Percentiles rank a stretch among this genome's conserved stretches.
Conservation (phyloP, 1,284 basidiomycete genomes). For the Ceratobasidium sp. region DNA sequence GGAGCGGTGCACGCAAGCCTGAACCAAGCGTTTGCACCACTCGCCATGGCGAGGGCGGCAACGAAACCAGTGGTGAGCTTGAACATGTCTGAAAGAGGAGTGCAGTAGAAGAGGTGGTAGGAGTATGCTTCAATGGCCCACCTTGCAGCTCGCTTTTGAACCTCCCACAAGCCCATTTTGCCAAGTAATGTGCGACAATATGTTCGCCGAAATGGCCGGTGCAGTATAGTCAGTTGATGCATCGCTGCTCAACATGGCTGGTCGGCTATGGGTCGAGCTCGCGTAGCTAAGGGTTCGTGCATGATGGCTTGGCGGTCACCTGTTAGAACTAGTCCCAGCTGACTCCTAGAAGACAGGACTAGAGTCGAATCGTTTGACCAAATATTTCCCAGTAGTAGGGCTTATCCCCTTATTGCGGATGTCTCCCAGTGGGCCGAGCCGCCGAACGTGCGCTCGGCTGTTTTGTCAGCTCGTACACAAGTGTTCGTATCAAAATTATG, state of each 20-base stretch:
- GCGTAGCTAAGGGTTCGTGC: too few species aligned
- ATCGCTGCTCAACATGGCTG: conserved; percentile 6
- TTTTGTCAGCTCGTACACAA: not conserved
- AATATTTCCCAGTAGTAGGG: too few species aligned
- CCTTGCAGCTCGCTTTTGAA: not conserved
- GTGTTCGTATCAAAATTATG: not conserved
- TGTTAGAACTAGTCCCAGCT: not conserved
- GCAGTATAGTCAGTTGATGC: too few species aligned
- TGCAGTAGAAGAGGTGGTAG: not conserved
- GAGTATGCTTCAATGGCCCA: not conserved
- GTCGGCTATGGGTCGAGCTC: not conserved
- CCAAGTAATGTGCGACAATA: not conserved
- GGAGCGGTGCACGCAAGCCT: conserved; percentile 60
- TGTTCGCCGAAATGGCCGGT: not conserved
- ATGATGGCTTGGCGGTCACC: too few species aligned
- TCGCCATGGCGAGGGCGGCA: conserved; percentile 49
- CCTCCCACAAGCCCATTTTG: not conserved
- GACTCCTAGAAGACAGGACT: not conserved
- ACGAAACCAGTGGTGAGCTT: conserved; percentile 29
- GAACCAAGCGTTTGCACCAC: conserved; percentile 59
- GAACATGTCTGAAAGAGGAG: conserved; percentile 15
- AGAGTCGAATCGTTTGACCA: too few species aligned
- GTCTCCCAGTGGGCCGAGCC: not conserved
- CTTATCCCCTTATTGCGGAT: not conserved
- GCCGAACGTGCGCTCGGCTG: not conserved